phyloP scores from a whole-genome alignment of 495 filamentous ascomycete species.

The Hyaloscypha hepaticicola region DNA sequence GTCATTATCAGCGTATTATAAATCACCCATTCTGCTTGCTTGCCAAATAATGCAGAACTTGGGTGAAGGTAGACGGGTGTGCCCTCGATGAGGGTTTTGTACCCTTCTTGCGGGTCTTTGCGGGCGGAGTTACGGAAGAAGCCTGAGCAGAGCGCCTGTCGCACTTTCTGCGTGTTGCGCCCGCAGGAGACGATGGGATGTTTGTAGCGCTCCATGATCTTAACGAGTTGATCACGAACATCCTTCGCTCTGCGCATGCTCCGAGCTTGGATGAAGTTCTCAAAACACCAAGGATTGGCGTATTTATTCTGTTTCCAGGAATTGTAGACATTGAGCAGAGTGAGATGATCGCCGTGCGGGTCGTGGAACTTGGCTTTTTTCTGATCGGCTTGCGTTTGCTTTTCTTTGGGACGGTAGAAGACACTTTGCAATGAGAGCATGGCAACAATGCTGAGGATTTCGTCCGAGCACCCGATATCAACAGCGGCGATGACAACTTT shows the following conservation, averaged over 20 bases:
- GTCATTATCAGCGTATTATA: slow-evolving; percentile 89
- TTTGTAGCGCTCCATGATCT: slow-evolving; percentile 88
- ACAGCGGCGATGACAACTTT: slow-evolving; percentile 89
- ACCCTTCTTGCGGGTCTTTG: slow-evolving; percentile 94
- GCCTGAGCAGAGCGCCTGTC: slow-evolving; percentile 88
- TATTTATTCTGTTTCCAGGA: slow-evolving; percentile 83
- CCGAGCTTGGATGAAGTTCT: slow-evolving; percentile 95
- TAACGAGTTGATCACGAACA: slow-evolving; percentile 85
- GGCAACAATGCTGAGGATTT: slow-evolving; percentile 90
- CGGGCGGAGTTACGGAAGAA: slow-evolving; percentile 95
- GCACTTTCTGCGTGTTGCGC: slow-evolving; percentile 78
- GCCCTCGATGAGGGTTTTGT: slow-evolving; percentile 93
- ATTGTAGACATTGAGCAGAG: slow-evolving; percentile 94
- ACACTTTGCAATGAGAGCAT: slow-evolving; percentile 85
- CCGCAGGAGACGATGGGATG: slow-evolving; percentile 81
- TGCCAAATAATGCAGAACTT: slow-evolving; percentile 85
- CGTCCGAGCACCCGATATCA: slow-evolving; percentile 85
- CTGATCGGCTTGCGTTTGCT: slow-evolving; percentile 92
- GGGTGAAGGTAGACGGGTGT: slow-evolving; percentile 96
- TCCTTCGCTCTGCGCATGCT: slow-evolving; percentile 87
- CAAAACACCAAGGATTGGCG: slow-evolving; percentile 88
- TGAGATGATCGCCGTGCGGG: slow-evolving; percentile 90
- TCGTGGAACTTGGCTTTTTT: slow-evolving; percentile 98
- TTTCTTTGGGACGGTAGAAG: slow-evolving; percentile 95
- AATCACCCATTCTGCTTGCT: slow-evolving; percentile 92